Evolutionary conservation across 768 basidiomycete genomes (phyloP).

Genomic region (Paxillus rubicundulus): DNA sequence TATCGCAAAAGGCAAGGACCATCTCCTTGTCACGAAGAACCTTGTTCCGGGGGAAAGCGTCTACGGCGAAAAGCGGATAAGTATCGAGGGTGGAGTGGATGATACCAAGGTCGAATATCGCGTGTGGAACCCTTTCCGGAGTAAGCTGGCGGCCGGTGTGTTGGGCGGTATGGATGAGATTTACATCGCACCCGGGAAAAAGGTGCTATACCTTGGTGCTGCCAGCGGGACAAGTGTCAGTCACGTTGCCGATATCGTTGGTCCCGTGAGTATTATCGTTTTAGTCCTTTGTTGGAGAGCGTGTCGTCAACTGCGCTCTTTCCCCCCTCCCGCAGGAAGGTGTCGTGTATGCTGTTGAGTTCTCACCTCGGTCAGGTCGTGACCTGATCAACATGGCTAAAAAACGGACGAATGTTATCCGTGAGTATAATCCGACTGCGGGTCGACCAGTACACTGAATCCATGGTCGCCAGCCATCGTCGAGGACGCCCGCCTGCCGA

Average conservation of each 20-base stretch:
- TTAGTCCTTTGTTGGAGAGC: background rate
- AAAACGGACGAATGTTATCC: constrained; percentile 98
- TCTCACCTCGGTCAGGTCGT: constrained; percentile 93
- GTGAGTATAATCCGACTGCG: constrained; percentile 45
- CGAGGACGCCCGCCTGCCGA: constrained; percentile 95
- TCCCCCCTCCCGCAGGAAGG: constrained; percentile 61
- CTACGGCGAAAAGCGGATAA: constrained; percentile 97
- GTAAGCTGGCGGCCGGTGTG: constrained; percentile 95
- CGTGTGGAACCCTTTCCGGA: constrained; percentile 99
- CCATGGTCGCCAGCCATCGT: constrained; percentile 67
- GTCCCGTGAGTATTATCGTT: constrained; percentile 61
- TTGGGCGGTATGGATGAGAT: constrained; percentile 93
- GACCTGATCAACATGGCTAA: constrained; percentile 99
- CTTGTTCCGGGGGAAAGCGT: constrained; percentile 96
- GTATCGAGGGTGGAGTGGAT: constrained; percentile 71
- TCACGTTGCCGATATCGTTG: constrained; percentile 98
- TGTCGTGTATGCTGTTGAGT: constrained; percentile 97
- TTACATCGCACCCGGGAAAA: constrained; percentile 88
- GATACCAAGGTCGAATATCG: constrained; percentile 93
- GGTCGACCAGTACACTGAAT: constrained; percentile 2
- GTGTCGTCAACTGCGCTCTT: constrained; percentile 1
- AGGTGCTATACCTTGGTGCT: constrained; percentile 96
- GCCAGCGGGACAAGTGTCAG: constrained; percentile 97
- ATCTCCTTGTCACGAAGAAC: constrained; percentile 96
- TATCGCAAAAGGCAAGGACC: constrained; percentile 97